Percentiles rank a stretch among this genome's conserved stretches.
phyloP scores from a whole-genome alignment of 2,329 filamentous ascomycete species.

The Clathrospora elynae region DNA sequence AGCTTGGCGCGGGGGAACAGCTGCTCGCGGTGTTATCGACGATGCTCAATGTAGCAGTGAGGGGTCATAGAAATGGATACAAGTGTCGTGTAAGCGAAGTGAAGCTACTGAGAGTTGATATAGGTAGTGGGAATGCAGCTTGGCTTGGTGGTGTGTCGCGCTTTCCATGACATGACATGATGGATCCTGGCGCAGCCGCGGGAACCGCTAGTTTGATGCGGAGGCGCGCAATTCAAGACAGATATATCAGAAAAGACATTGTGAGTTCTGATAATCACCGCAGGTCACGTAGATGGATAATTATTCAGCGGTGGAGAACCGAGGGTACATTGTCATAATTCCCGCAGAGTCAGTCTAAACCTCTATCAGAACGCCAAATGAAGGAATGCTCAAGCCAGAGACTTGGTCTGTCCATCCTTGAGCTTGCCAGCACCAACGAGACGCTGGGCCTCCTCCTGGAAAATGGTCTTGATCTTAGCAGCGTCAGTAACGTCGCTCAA shows the following conservation, averaged over 20 bases:
- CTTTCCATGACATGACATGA: no score
- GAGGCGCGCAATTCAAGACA: no score
- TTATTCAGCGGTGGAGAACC: no score
- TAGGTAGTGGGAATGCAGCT: no score
- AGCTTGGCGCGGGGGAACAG: conserved; percentile 40
- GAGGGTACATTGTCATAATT: conserved; percentile 17
- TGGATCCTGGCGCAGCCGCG: no score
- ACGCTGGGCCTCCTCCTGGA: conserved; percentile 75
- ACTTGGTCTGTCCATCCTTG: conserved; percentile 81
- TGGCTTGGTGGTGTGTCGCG: no score
- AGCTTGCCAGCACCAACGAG: conserved; percentile 83
- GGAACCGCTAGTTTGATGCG: no score
- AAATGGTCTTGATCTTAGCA: conserved; percentile 83
- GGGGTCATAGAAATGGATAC: background rate
- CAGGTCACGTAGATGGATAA: no score
- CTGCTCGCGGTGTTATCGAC: conserved; percentile 18
- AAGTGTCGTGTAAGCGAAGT: background rate
- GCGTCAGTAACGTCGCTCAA: conserved; percentile 78
- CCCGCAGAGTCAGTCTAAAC: conserved; percentile 19
- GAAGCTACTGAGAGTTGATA: no score
- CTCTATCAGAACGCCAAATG: conserved; percentile 19
- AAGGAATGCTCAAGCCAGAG: conserved; percentile 47
- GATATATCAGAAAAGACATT: no score
- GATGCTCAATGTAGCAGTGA: background rate
- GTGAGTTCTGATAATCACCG: no score